Conservation (phyloP, 352 stramenopile species). For the Blastocystis hominis region DNA sequence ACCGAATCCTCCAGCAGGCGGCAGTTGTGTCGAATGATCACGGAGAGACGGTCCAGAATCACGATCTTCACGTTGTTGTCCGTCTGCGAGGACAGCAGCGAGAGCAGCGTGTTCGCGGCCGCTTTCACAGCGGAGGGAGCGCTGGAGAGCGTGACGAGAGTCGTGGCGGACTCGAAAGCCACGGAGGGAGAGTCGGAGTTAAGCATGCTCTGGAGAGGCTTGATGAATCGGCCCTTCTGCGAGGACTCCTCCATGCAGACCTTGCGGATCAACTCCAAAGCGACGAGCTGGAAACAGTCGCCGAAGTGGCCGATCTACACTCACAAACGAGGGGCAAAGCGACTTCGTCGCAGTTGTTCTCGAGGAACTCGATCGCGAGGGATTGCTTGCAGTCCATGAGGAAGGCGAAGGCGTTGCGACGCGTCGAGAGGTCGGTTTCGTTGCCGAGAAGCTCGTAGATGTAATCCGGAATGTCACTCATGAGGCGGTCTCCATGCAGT, state of each 20-base stretch:
- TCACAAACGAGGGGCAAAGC: not conserved
- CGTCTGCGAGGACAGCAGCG: constrained; percentile 89
- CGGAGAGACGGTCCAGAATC: constrained; percentile 88
- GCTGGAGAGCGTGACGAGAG: constrained; percentile 90
- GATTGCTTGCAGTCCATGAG: constrained; percentile 95
- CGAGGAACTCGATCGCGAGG: constrained; percentile 84
- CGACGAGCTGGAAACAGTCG: constrained; percentile 95
- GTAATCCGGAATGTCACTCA: constrained; percentile 92
- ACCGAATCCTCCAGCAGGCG: constrained; percentile 88
- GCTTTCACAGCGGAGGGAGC: constrained; percentile 91
- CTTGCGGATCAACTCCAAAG: constrained; percentile 94
- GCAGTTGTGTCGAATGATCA: constrained; percentile 85
- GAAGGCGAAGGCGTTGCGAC: constrained; percentile 97
- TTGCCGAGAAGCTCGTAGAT: constrained; percentile 84
- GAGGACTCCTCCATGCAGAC: constrained; percentile 89
- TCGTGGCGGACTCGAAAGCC: constrained; percentile 97
- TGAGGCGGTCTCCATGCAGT: constrained; percentile 79
- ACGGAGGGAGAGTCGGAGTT: constrained; percentile 69
- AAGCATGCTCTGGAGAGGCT: constrained; percentile 92
- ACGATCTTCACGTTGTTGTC: constrained; percentile 99
- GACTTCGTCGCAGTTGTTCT: constrained; percentile 47
- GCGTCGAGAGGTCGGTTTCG: constrained; percentile 83
- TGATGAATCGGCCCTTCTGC: constrained; percentile 96
- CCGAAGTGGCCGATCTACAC: constrained; percentile 79
- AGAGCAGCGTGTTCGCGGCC: constrained; percentile 88